Evolutionary conservation across 192 early-diverging fungal species (phyloP).

Genomic region (Linnemannia schmuckeri): DNA sequence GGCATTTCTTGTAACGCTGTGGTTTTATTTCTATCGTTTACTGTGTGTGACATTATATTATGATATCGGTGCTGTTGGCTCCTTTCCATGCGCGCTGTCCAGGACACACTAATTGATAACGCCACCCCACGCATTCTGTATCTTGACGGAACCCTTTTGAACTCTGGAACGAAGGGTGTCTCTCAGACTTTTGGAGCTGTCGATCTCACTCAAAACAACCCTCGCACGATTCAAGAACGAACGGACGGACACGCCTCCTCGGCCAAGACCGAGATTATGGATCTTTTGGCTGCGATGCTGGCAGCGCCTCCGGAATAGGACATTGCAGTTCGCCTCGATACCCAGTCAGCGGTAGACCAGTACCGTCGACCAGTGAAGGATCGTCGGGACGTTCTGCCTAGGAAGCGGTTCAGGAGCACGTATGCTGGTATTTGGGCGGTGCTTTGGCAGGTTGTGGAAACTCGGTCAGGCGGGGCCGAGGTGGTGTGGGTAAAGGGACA

Average conservation of each 20-base stretch:
- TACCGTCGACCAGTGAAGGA: neutral
- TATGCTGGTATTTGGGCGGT: neutral
- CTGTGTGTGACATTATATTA: too few species aligned
- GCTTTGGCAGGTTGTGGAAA: neutral
- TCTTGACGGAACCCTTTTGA: too few species aligned
- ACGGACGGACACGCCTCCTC: constrained; percentile 12
- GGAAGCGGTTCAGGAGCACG: neutral
- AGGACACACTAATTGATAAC: too few species aligned
- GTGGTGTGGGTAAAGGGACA: too few species aligned
- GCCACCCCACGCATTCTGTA: too few species aligned
- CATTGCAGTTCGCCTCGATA: neutral
- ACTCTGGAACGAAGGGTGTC: too few species aligned
- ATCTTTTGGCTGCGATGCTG: neutral
- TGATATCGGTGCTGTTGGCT: too few species aligned
- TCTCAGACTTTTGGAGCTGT: too few species aligned
- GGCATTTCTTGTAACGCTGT: too few species aligned
- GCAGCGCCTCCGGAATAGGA: neutral
- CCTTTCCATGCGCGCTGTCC: too few species aligned
- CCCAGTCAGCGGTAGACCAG: neutral
- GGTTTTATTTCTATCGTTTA: too few species aligned
- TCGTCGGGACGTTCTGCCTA: neutral
- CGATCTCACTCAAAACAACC: too few species aligned
- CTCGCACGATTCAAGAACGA: neutral
- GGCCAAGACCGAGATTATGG: constrained; percentile 5
- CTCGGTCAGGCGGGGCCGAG: neutral